phyloP scores from a whole-genome alignment of 306 rosid genomes.

The Bauhinia variegata region DNA sequence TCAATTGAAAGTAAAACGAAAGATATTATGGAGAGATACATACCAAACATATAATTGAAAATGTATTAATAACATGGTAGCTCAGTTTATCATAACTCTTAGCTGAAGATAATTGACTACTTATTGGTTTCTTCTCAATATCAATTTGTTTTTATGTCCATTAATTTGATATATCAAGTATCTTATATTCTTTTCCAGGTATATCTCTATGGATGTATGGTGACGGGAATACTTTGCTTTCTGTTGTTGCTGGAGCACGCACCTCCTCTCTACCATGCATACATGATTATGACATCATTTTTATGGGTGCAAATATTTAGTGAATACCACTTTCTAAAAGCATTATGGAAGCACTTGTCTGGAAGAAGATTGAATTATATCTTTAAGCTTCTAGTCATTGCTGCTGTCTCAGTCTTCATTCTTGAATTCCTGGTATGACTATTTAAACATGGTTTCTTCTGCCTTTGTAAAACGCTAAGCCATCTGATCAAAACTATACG shows the following conservation, averaged over 20 bases:
- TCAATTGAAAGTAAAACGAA: constrained; percentile 20
- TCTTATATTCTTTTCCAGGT: constrained; percentile 55
- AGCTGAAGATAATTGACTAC: constrained; percentile 15
- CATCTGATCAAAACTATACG: constrained; percentile 40
- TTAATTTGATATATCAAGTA: constrained; percentile 12
- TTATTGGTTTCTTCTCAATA: constrained; percentile 10
- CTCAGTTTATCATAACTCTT: constrained; percentile 31
- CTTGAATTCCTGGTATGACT: constrained; percentile 79
- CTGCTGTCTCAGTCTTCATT: constrained; percentile 62
- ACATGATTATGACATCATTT: constrained; percentile 69
- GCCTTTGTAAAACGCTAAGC: constrained; percentile 28
- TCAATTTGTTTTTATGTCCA: constrained; percentile 14
- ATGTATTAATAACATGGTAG: constrained; percentile 11
- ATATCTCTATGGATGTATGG: constrained; percentile 62
- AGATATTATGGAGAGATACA: constrained; percentile 14
- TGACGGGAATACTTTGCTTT: constrained; percentile 58
- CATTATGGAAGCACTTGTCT: constrained; percentile 67
- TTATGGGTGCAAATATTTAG: constrained; percentile 74
- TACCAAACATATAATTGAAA: not conserved
- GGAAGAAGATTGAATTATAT: constrained; percentile 59
- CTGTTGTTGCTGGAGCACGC: constrained; percentile 74
- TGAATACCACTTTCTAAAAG: constrained; percentile 68
- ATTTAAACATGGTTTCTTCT: constrained; percentile 33
- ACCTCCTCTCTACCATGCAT: constrained; percentile 90
- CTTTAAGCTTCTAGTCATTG: constrained; percentile 54